phyloP scores from a whole-genome alignment of 2,329 filamentous ascomycete species.

The Ceratocystis colombiana region DNA sequence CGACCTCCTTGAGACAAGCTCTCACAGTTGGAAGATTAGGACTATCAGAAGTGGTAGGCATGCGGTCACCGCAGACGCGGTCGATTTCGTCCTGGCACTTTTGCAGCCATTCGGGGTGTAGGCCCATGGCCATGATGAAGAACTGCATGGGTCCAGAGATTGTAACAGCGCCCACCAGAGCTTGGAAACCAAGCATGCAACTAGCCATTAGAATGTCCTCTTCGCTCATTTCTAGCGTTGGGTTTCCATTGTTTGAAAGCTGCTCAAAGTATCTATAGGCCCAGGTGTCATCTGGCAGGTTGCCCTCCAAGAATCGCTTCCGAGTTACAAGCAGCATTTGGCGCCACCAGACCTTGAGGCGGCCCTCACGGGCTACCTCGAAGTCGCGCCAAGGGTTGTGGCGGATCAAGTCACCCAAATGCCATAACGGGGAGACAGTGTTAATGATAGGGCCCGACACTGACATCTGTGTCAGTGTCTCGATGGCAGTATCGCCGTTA shows the following conservation, averaged over 20 bases:
- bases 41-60: constrained; percentile 44
- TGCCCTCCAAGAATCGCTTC: constrained; percentile 34
- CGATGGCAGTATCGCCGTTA: constrained; percentile 40
- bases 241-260: constrained; percentile 35
- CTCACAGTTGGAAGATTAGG: constrained; percentile 43
- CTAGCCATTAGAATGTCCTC: constrained; percentile 40
- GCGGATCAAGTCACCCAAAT: constrained; percentile 34
- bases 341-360: constrained; percentile 41
- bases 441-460: constrained; percentile 44
- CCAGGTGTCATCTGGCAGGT: constrained; percentile 40
- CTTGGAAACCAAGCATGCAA: constrained; percentile 45
- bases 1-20: constrained; percentile 48
- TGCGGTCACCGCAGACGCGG: constrained; percentile 43
- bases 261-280: constrained; percentile 41
- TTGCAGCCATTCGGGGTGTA: constrained; percentile 44
- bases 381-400: constrained; percentile 41
- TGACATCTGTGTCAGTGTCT: constrained; percentile 42
- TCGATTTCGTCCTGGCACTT: constrained; percentile 50
- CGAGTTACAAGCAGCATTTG: constrained; percentile 36
- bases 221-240: constrained; percentile 34
- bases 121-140: constrained; percentile 44
- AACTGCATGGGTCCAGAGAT: constrained; percentile 42
- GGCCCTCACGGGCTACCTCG: constrained; percentile 37
- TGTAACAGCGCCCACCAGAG: constrained; percentile 43
- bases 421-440: constrained; percentile 41